These are phyloP conservation scores for Lactarius quietus DNA, from an alignment of 768 basidiomycete species.

Conservation along the genomic window DNA sequence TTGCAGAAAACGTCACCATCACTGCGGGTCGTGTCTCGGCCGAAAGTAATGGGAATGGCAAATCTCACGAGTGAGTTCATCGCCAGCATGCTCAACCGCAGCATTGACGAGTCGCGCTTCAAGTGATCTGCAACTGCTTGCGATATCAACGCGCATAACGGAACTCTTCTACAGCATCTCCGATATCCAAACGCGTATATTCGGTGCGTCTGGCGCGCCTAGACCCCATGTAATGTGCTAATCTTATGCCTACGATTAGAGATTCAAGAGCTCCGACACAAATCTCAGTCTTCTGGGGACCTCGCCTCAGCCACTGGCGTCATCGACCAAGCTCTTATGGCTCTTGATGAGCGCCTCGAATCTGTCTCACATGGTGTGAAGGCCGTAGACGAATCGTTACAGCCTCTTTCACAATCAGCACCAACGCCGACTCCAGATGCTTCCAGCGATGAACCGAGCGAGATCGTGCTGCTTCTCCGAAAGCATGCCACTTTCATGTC, in stretches of 20 bases:
- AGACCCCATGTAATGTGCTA: background rate
- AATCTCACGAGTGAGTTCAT: constrained; percentile 60
- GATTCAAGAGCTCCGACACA: constrained; percentile 91
- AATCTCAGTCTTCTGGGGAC: constrained; percentile 63
- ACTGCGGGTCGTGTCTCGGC: constrained; percentile 49
- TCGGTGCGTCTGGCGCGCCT: constrained; percentile 49
- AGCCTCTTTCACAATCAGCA: constrained; percentile 50
- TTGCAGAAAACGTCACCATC: constrained; percentile 68
- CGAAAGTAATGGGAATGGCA: constrained; percentile 49
- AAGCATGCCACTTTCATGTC: constrained; percentile 69
- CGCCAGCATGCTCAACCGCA: background rate
- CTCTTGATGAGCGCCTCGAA: constrained; percentile 75
- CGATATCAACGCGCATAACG: constrained; percentile 81
- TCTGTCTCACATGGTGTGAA: constrained; percentile 69
- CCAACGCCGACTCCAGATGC: constrained; percentile 45
- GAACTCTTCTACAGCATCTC: constrained; percentile 84
- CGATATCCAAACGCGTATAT: constrained; percentile 88
- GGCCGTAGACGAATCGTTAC: constrained; percentile 59
- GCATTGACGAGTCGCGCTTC: background rate
- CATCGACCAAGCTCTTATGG: constrained; percentile 80
- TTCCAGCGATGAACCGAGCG: constrained; percentile 36
- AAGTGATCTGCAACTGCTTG: constrained; percentile 73
- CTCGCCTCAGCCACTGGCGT: constrained; percentile 56
- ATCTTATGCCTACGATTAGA: constrained; percentile 43
- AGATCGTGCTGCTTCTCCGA: constrained; percentile 53